Evolutionary conservation across 2,329 filamentous ascomycete species (phyloP), one percentile per base, ranked within the genome.

Genomic region (Trichoderma aggressivum): DNA sequence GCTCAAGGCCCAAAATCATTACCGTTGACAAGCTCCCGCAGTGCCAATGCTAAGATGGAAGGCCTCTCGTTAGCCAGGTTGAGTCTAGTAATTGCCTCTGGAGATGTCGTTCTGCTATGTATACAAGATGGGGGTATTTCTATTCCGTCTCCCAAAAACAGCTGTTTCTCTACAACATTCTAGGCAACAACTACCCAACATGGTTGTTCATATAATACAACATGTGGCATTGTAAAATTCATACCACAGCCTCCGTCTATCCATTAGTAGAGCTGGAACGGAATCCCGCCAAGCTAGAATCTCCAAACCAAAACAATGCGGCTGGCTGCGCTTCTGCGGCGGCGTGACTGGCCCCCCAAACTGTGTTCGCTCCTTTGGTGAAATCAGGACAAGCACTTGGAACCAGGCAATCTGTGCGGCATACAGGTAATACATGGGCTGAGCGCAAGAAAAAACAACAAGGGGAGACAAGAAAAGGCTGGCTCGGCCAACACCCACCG

Each of bases 251-350:
- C 28, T 24, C 28, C 30, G 24, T 18, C 53, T 34, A 58, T 21
- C 16, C 11, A 56, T n/a, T 7, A 30, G 10, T 28, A 47, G 36
- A 24, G 43, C 7, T 61, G 39, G 11, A 59, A 18, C 34, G 34
- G 63, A 43, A 67, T 67, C 62, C 70, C 47, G 50, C 63, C 18
- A 43, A 58, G 66, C 34, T 56, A 68, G 63, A 68, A 68, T 71
- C 70, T 71, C 58, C 63, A 62, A 67, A 47, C 24, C 63, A 71
- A 55, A 26, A 28, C 63, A 71, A 32, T 18, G 34, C 70, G 70
- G 70, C 10, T 63, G 68, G 70, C 58, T 71, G 70, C 63, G 58
- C 47, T n/a, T 32, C 32, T 68, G 70, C 58, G 10, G 70, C n/a
- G 34, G 56, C 43, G 39, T 30, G 26, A 28, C 39, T 39, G 34